Percentiles rank a stretch among this genome's conserved stretches.
Evolutionary conservation across 2,329 filamentous ascomycete species (phyloP).

Genomic region (Lasiodiplodia sp.): DNA sequence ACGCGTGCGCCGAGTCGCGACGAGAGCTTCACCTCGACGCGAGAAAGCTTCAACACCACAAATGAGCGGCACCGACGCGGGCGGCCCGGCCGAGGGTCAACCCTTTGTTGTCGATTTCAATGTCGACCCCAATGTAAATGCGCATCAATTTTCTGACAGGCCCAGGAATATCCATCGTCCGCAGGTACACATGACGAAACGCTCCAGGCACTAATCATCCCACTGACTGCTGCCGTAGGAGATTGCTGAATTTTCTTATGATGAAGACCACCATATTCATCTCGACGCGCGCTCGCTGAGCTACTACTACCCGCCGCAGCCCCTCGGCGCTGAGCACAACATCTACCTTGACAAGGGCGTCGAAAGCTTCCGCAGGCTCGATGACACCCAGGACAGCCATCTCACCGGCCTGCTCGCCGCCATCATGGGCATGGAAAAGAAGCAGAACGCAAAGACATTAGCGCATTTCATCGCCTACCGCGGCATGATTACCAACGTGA

Average conservation of each 20-base stretch:
- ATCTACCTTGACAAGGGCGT: conserved; percentile 82
- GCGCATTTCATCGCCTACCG: conserved; percentile 90
- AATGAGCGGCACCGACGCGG: not conserved
- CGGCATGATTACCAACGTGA: conserved; percentile 97
- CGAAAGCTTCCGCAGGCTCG: conserved; percentile 80
- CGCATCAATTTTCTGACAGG: not conserved
- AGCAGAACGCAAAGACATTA: conserved; percentile 71
- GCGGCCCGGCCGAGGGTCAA: not conserved
- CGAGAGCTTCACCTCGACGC: not conserved
- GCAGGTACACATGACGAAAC: not conserved
- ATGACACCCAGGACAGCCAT: conserved; percentile 86
- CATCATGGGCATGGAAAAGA: conserved; percentile 75
- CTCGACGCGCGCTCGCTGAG: conserved; percentile 80
- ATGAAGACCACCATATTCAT: conserved; percentile 78
- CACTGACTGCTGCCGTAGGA: conserved; percentile 55
- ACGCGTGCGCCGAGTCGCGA: not conserved
- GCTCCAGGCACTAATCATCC: not conserved
- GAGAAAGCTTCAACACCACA: not conserved
- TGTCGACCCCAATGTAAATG: not conserved
- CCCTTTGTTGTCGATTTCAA: not conserved
- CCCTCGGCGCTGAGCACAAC: conserved; percentile 58
- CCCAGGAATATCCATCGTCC: not conserved
- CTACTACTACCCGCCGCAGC: conserved; percentile 82
- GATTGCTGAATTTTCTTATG: conserved; percentile 92
- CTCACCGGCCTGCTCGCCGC: conserved; percentile 82